Evolutionary conservation across 176 grass and related monocot genomes (phyloP).

Genomic region (Urochloa ruziziensis): DNA sequence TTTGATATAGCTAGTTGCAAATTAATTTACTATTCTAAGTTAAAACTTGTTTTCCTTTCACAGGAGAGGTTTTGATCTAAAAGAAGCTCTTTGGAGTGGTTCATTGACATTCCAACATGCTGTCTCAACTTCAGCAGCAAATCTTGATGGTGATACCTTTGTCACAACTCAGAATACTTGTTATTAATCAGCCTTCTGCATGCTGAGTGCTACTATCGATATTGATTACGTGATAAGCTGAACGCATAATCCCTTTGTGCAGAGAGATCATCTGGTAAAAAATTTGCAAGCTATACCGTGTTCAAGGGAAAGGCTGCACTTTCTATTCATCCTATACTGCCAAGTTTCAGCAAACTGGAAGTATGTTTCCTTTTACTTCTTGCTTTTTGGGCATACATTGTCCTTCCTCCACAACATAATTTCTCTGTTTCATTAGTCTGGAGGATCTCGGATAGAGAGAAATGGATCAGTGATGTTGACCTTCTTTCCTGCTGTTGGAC

Average conservation of each 20-base stretch:
- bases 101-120: constrained; percentile 44
- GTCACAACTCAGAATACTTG: background rate
- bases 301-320: constrained; percentile 97
- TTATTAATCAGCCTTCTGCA: background rate
- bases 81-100: constrained; percentile 47
- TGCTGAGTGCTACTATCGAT: background rate
- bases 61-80: constrained; percentile 38
- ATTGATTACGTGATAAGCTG: constrained; percentile 1
- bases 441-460: constrained; percentile 54
- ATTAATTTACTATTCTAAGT: background rate
- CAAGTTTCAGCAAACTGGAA: constrained; percentile 59
- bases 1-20: background rate
- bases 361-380: constrained; percentile 47
- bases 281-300: constrained; percentile 60
- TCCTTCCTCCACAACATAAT: constrained; percentile 3
- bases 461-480: constrained; percentile 78
- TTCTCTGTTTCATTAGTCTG: constrained; percentile 50
- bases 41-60: background rate
- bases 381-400: background rate
- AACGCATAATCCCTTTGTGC: constrained; percentile 6
- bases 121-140: constrained; percentile 50
- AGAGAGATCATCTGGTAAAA: constrained; percentile 46
- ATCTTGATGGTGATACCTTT: constrained; percentile 38
- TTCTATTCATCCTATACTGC: constrained; percentile 61
- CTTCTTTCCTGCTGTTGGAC: constrained; percentile 79